Conservation (phyloP, 2,329 filamentous ascomycete genomes). For the Penicillium capsulatum region DNA sequence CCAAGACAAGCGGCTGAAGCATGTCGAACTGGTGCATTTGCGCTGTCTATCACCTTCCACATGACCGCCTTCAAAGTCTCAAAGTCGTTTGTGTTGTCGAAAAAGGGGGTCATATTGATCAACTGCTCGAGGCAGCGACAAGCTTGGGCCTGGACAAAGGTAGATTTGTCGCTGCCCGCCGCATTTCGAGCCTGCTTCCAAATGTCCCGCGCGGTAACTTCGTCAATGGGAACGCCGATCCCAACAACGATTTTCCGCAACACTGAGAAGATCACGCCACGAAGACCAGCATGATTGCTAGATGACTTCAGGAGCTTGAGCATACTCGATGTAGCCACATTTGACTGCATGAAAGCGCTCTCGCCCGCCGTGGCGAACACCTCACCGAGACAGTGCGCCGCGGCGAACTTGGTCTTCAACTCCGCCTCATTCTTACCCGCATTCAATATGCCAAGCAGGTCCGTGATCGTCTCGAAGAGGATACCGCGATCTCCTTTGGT, state of each 20-base stretch:
- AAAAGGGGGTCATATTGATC: conserved; percentile 68
- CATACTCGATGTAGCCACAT: conserved; percentile 65
- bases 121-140: conserved; percentile 75
- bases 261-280: conserved; percentile 71
- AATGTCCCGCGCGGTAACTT: conserved; percentile 77
- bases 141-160: conserved; percentile 71
- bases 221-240: conserved; percentile 73
- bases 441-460: conserved; percentile 69
- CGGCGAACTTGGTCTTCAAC: conserved; percentile 75
- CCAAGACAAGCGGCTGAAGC: conserved; percentile 83
- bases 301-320: conserved; percentile 77
- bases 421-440: conserved; percentile 76
- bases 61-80: conserved; percentile 78
- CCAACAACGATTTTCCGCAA: conserved; percentile 72
- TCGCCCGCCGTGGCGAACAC: conserved; percentile 91
- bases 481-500: conserved; percentile 82
- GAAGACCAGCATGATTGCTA: conserved; percentile 73
- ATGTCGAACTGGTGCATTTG: conserved; percentile 70
- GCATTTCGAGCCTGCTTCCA: conserved; percentile 86
- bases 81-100: conserved; percentile 84
- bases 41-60: conserved; percentile 82
- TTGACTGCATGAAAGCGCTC: conserved; percentile 80
- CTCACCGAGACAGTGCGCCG: conserved; percentile 79
- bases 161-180: conserved; percentile 74
- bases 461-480: conserved; percentile 90